Evolutionary conservation across 345 rosid species (phyloP), one percentile per base, ranked within the genome.

Genomic region (Corymbia maculata): DNA sequence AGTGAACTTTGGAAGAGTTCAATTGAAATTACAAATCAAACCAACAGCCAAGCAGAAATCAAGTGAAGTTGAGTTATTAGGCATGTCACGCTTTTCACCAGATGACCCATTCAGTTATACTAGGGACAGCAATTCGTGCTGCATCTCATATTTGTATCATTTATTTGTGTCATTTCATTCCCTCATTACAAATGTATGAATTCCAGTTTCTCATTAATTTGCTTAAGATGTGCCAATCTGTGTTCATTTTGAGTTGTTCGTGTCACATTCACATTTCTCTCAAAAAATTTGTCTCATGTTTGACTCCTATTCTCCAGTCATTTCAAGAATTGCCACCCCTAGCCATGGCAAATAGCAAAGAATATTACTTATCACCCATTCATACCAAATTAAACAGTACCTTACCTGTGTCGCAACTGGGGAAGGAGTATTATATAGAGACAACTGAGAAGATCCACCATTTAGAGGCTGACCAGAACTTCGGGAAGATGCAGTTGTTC

Each of bases 351-450:
- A 24, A 87, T 6, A 86, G 22, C 52, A 86, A 36, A 49, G 84
- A 57, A 26, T 50, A n/a, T 16, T 85, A 85, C 3, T 36, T 5
- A 50, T 15, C 8, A 14, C 86, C 36, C 86, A 87, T 32, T 70
- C 24, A 1, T 45, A 70, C 24, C 80, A 70, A 70, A 70, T 70
- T 32, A 70, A 51, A 79, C 19, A 30, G 49, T 51, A 86, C 52
- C 90, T 55, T 92, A 97, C 99, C 99, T 96, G 98, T 49, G 96
- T 85, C 79, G 93, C 94, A 90, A 96, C 92, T 89, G 99, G 98
- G 15, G 98, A 97, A 88, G 99, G 99, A 51, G 99, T 98, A 91
- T 90, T 98, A 91, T 95, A 97, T 87, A 94, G 95, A 87, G 96
- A 89, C 86, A 94, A 87, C 88, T 94, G 96, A 59, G 96, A 90